Evolutionary conservation across 2,329 filamentous ascomycete species (phyloP).

Genomic region (Colletotrichum sp.): DNA sequence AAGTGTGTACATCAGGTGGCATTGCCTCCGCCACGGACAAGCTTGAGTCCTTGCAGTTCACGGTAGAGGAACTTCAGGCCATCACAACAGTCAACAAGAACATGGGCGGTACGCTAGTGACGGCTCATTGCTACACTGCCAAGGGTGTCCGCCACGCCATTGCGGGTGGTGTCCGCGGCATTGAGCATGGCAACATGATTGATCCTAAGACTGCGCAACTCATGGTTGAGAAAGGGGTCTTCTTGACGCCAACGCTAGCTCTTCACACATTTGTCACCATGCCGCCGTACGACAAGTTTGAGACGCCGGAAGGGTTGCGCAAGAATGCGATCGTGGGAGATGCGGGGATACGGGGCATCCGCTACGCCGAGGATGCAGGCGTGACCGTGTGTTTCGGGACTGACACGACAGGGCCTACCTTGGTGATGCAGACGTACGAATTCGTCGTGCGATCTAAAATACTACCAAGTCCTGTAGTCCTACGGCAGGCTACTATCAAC

Average conservation of each 20-base stretch:
- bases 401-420: neutral
- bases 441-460: neutral
- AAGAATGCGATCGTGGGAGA: neutral
- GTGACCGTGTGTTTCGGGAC: neutral
- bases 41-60: neutral
- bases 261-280: neutral
- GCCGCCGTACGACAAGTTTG: neutral
- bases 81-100: neutral
- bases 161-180: neutral
- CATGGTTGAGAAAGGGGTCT: neutral
- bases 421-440: neutral
- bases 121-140: neutral
- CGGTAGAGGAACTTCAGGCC: neutral
- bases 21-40: neutral
- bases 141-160: neutral
- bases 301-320: neutral
- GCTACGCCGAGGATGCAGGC: neutral
- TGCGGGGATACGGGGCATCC: neutral
- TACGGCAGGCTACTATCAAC: neutral
- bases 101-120: neutral
- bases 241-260: neutral
- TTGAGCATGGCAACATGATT: neutral
- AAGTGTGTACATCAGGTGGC: neutral
- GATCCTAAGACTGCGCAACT: neutral
- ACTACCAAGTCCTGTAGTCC: neutral